Base-by-base conservation (phyloP, 192 early-diverging fungal species). In the Podila epicladia region DNA sequence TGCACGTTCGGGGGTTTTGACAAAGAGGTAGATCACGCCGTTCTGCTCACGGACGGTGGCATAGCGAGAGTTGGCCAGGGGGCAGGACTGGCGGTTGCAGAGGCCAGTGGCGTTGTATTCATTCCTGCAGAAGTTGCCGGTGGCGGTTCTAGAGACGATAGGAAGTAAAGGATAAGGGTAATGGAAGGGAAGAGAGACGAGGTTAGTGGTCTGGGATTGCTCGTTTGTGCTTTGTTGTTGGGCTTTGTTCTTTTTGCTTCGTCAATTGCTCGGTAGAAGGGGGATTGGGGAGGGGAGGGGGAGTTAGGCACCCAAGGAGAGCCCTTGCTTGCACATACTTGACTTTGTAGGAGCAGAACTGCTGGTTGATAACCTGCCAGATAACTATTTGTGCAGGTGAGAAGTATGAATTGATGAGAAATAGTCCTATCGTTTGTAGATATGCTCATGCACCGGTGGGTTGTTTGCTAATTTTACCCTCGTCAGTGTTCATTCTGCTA, bases 261-360 rank as follows among this genome's bases (percentile, higher is more conserved):
- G 8, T 12, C 9, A n/a, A 8, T 19, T 5, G 15, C 20, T 38
- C 60, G 45, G 31, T 67, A 35, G 20, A 66, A 65, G 8, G 49
- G 24, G 49, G 37, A n/a, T 2, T 12, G n/a, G 38, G 17, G 13
- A 20, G 29, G 35, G 31, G 61, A 13, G 17, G 15, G 33, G 28
- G 35, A 11, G 62, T 7, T 37, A 37, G 35, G 35, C 35, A 37
- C 35, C 35, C 35, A 37, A 37, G 6, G 35, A 37, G 35, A 37
- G 35, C 35, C 35, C 32, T 26, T 12, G 61, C 2, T 20, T 61
- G 33, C 3, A 31, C 7, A 62, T 88, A 95, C 93, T 96, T 97
- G 88, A 97, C 92, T 94, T 98, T 99, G 90, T 92, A 99, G 19
- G 96, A 97, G 75, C 97, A 99, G 82, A 99, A 99, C 82, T 97